Conservation (phyloP, 208 protist species). For the Borovskyia barvae region DNA sequence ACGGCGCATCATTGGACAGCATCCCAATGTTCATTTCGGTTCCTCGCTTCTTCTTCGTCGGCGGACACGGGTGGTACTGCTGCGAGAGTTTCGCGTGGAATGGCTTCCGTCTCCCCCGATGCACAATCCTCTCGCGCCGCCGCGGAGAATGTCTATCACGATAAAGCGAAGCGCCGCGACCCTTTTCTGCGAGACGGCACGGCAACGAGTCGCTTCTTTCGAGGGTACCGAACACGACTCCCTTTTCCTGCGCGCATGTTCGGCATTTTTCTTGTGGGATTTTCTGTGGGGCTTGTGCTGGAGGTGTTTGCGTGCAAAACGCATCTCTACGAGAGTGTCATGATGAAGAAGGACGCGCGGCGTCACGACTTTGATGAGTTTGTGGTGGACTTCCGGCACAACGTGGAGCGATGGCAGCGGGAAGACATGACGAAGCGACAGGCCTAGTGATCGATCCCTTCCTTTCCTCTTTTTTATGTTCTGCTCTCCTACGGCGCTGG, state of each 20-base stretch:
- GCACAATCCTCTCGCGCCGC: not conserved
- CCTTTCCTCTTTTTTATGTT: no score
- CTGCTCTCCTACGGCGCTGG: no score
- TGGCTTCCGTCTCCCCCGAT: no score
- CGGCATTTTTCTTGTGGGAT: constrained; percentile 59
- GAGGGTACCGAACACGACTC: constrained; percentile 40
- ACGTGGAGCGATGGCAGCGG: constrained; percentile 69
- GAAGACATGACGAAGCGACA: constrained; percentile 51
- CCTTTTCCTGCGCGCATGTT: constrained; percentile 58
- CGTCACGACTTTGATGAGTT: constrained; percentile 84
- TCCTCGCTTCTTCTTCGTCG: no score
- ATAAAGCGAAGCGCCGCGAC: constrained; percentile 16
- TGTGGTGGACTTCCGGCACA: constrained; percentile 69
- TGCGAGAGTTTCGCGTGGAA: not conserved
- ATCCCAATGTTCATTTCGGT: no score
- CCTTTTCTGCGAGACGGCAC: constrained; percentile 63
- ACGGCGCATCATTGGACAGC: no score
- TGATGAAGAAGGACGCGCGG: constrained; percentile 74
- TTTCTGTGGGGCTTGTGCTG: constrained; percentile 51
- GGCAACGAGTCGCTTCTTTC: constrained; percentile 37
- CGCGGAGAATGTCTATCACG: constrained; percentile 4
- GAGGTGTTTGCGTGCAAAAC: constrained; percentile 83
- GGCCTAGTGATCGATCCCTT: constrained; percentile 1
- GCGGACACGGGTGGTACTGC: not conserved
- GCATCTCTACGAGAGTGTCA: constrained; percentile 76